Conservation (phyloP, 371 early-diverging fungal species). For the Circinella umbellata region DNA sequence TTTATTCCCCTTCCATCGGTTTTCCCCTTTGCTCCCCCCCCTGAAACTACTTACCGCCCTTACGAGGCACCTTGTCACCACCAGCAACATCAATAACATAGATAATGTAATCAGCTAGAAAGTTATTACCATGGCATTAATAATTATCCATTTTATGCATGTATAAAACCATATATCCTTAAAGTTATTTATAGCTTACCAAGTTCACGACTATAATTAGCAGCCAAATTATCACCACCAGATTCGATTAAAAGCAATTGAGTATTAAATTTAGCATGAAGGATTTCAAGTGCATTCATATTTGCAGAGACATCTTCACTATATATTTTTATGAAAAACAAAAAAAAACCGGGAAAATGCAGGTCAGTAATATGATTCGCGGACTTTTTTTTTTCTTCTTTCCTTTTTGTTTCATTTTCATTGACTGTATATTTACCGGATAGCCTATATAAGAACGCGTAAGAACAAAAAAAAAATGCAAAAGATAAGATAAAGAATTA, state of each 20-base stretch:
- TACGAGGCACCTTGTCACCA: constrained; percentile 91
- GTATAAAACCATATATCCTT: background rate
- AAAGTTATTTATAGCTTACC: constrained; percentile 30
- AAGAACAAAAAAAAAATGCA: background rate
- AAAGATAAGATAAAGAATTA: constrained; percentile 16
- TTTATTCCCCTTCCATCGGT: background rate
- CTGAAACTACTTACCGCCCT: constrained; percentile 60
- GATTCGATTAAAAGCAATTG: constrained; percentile 89
- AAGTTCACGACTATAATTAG: constrained; percentile 80
- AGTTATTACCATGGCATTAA: too few species aligned
- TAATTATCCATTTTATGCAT: too few species aligned
- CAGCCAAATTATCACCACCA: constrained; percentile 94
- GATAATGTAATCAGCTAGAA: constrained; percentile 90
- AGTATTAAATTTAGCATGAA: constrained; percentile 83
- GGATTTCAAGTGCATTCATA: constrained; percentile 85
- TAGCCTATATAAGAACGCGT: constrained; percentile 31
- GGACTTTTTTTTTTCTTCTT: background rate
- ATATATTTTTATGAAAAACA: background rate
- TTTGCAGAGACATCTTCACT: constrained; percentile 96
- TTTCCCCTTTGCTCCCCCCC: background rate
- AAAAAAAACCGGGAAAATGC: background rate
- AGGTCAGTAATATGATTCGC: background rate
- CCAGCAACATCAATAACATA: constrained; percentile 97
- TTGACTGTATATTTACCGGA: constrained; percentile 38
- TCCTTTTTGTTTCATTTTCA: background rate